Evolutionary conservation across 768 basidiomycete genomes (phyloP).

Genomic region (Ramaria rubella): DNA sequence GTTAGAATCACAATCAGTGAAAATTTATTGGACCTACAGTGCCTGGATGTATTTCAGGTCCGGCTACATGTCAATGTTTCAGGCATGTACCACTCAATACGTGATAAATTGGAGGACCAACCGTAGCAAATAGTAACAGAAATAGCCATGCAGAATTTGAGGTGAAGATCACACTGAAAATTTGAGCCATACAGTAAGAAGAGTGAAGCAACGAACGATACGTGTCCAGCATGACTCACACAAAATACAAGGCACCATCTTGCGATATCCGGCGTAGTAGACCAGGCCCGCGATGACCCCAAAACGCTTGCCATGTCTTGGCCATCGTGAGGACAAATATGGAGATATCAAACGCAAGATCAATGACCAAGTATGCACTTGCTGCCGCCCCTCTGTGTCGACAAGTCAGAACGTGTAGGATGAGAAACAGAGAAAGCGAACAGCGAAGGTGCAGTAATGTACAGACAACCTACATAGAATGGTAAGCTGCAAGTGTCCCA

Average conservation of each 20-base stretch:
- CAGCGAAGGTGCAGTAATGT: neutral
- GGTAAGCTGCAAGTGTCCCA: neutral
- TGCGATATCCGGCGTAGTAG: neutral
- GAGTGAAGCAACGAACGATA: no score
- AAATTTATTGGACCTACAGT: no score
- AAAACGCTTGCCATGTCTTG: neutral
- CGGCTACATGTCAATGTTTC: no score
- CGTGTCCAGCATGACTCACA: no score
- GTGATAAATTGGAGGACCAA: no score
- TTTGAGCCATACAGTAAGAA: no score
- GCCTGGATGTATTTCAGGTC: no score
- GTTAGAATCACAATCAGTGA: no score
- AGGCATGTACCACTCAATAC: no score
- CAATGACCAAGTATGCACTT: neutral
- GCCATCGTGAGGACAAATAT: neutral
- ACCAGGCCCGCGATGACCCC: neutral
- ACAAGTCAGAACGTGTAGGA: neutral
- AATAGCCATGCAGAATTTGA: no score
- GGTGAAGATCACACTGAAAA: no score
- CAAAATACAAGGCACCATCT: slow-evolving; percentile 4
- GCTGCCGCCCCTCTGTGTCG: neutral
- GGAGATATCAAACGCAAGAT: neutral
- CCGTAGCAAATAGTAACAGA: no score
- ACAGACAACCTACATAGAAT: neutral
- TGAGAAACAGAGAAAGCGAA: neutral